phyloP scores from a whole-genome alignment of 208 protist species.

The Trypanosoma congolense region DNA sequence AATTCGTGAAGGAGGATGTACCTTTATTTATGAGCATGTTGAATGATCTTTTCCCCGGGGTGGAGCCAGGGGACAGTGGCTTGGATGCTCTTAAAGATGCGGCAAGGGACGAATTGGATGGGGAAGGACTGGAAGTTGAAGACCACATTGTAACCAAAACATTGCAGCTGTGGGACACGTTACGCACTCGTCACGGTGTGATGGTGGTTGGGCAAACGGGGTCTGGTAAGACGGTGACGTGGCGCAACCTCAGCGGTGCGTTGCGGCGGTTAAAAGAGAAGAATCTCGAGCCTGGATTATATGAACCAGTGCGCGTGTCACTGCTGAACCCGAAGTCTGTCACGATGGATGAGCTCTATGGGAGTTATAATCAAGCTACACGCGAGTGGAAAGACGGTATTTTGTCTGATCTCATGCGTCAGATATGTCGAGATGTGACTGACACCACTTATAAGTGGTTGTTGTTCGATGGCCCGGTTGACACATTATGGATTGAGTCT shows the following conservation, averaged over 20 bases:
- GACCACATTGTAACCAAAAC: slow-evolving; percentile 89
- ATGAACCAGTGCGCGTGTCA: slow-evolving; percentile 83
- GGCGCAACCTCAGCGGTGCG: slow-evolving; percentile 85
- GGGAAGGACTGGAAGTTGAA: slow-evolving; percentile 71
- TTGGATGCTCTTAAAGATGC: slow-evolving; percentile 84
- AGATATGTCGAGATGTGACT: slow-evolving; percentile 89
- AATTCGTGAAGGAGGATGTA: slow-evolving; percentile 96
- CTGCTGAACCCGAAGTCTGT: slow-evolving; percentile 97
- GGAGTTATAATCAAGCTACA: slow-evolving; percentile 94
- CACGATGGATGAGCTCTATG: slow-evolving; percentile 96
- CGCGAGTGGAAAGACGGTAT: slow-evolving; percentile 98
- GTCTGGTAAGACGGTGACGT: slow-evolving; percentile 94
- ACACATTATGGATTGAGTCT: slow-evolving; percentile 99
- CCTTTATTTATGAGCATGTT: slow-evolving; percentile 95
- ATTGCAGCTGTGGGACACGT: slow-evolving; percentile 95
- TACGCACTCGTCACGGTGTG: slow-evolving; percentile 95
- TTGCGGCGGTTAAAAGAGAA: slow-evolving; percentile 75
- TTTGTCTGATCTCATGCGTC: slow-evolving; percentile 91
- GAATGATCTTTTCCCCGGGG: slow-evolving; percentile 94
- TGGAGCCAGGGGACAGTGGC: slow-evolving; percentile 71
- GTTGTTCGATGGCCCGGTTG: slow-evolving; percentile 97
- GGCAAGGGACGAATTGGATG: slow-evolving; percentile 66
- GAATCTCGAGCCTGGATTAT: slow-evolving; percentile 73
- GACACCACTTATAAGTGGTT: slow-evolving; percentile 96
- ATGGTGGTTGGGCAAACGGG: slow-evolving; percentile 97